Evolutionary conservation across 495 filamentous ascomycete genomes (phyloP), one percentile per base, ranked within the genome.

Genomic region (Baudoinia panamericana): DNA sequence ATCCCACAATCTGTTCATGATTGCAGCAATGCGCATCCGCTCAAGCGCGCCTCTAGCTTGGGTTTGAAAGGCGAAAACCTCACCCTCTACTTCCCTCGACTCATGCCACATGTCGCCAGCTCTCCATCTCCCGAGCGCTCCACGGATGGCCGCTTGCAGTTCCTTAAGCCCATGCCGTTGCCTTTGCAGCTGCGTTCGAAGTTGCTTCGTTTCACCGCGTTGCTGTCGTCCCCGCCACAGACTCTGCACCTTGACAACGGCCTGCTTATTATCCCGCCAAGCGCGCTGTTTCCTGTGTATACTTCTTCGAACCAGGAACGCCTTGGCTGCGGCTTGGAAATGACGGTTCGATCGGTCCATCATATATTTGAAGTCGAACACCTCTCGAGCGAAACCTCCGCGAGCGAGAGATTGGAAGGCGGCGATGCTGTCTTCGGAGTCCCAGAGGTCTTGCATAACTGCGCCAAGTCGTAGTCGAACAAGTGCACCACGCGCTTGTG

Each of bases 371-470:
- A 76, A 68, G 24, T 74, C 71, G 33, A 75, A 68, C 36, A 93
- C 73, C 55, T 93, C 81, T 13, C 87, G 62, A 0, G 76, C 69
- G 69, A 75, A 83, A 46, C 76, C 75, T 20, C 86, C 92, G 45
- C 92, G 73, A 22, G 95, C 73, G 23, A 74, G 72, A 3, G 87
- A 73, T 56, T 99, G 92, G 20, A 99, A 63, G 27, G 90, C 76
- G 23, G 86, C 57, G 12, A 96, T 62, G 55, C 70, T 63, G 10
- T 76, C 71, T 59, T 99, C 92, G 9, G 71, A 71, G 50, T 92
- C 78, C 90, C 92, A 96, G n/a, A 96, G 66, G 21, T 72, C 58
- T 51, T 90, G 81, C 88, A 96, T 95, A 33, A 69, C 69, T 8
- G 80, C 62, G 12, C 86, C 88, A 10, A 95, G 73, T 41, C 70